Base-by-base conservation (phyloP, 2,329 filamentous ascomycete species). In the Pezicula carpinea region DNA sequence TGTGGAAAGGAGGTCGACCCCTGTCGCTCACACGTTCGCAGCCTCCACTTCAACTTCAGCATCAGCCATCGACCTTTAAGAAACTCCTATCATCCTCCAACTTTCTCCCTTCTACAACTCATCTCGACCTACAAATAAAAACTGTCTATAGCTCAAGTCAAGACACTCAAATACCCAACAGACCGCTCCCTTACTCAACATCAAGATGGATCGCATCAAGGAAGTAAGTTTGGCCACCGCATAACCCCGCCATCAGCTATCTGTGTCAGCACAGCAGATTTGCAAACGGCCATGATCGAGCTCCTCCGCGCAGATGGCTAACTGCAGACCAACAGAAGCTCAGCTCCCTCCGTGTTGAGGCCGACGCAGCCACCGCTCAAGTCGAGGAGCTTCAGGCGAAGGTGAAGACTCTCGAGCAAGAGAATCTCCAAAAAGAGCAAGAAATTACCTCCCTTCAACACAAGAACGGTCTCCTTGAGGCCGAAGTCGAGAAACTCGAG, bases 371-470 rank as follows among this genome's bases (percentile, higher is more conserved):
- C 56, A 73, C 82, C 56, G 73, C 77, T 67, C 87, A 92, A 75
- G 85, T 85, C 56, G 89, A 96, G 67, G 92, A 97, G 73, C 82
- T 95, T 59, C 83, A 93, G 74, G 58, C 71, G 62, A 91, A 89
- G 74, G 80, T 96, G 74, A 97, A 96, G 80, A 70, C 73, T 46
- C 80, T 97, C 55, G 91, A 99, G 75, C 87, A 96, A 72, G 92
- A 97, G 76, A 96, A 90, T 70, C 79, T 96, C 54, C 79, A 86
- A 67, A 97, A 97, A 78, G 93, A 97, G 76, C 91, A 97, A 73
- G 92, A 97, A 70, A 95, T 97, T 71, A 95, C 88, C 58, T 97
- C 93, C 45, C 82, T 97, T 64, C 83, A 86, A 67, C 92, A 97
- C 85, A 95, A 92, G 78, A 96, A 96, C 75, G 82, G 83, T 64